Evolutionary conservation across 371 early-diverging fungal genomes (phyloP), one percentile per base, ranked within the genome.

Genomic region (Amoeboradix gromovi): DNA sequence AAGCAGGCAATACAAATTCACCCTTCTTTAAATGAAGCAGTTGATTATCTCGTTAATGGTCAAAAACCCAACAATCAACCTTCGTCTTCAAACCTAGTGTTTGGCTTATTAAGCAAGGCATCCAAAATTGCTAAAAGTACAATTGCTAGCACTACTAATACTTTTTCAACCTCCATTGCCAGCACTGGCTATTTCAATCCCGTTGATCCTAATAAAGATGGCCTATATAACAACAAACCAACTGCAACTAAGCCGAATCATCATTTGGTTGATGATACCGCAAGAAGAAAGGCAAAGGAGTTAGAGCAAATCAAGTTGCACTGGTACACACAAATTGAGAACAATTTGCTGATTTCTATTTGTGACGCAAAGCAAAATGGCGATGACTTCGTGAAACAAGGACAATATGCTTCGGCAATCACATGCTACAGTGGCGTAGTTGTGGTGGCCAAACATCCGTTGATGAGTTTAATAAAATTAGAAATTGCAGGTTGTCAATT

Each of bases 401-500:
- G 48, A 22, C 48, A 48, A 48, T 48, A 48, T 22, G 48, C 48
- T 48, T 5, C 5, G 5, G 48, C 48, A 48, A 22, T 22, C 22
- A 48, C 5, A 22, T 12, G 12, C 12, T 48, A 48, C 22, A 12
- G 12, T 5, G n/a, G n/a, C n/a, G n/a, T n/a, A n/a, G 48, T 48
- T 5, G 12, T 12, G 48, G 12, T 12, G 22, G 22, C 22, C 22
- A 5, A 22, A 48, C 48, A 48, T 48, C 48, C 48, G 48, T 22
- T 48, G 48, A 12, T 48, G 5, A 22, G 12, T 12, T 22, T 12
- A 12, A 48, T 48, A 12, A 5, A 12, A 48, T 48, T 48, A 48
- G 94, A 94, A 76, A 86, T 92, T n/a, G 91, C 94, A 0, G 83
- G 87, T 0, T 82, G 88, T 0, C 75, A 83, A 1, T 75, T 88